Evolutionary conservation across 805 yeast species (phyloP).

Genomic region (Candida coquimbonensis): DNA sequence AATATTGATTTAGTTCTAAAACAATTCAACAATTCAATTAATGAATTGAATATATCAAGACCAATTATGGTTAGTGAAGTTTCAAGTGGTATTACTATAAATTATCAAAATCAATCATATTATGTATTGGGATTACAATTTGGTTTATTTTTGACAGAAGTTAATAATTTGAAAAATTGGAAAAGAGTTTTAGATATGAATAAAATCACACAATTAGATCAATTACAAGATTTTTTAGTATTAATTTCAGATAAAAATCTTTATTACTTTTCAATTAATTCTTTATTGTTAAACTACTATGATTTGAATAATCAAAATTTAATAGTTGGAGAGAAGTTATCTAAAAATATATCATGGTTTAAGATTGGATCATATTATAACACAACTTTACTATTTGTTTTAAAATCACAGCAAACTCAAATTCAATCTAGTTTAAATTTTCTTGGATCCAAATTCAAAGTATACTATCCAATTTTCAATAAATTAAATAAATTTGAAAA

Average conservation of each 20-base stretch:
- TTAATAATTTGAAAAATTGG: conserved; percentile 39
- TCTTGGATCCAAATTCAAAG: conserved; percentile 41
- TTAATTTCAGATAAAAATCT: conserved; percentile 53
- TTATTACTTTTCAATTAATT: conserved; percentile 56
- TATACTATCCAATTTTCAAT: conserved; percentile 49
- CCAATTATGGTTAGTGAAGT: conserved; percentile 31
- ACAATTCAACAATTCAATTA: conserved; percentile 26
- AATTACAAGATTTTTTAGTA: conserved; percentile 49
- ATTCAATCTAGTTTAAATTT: conserved; percentile 28
- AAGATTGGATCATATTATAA: conserved; percentile 64
- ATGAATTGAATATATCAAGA: conserved; percentile 24
- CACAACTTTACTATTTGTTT: conserved; percentile 48
- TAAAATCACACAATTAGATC: conserved; percentile 53
- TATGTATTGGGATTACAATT: conserved; percentile 51
- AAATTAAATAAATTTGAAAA: conserved; percentile 37
- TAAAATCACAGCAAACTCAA: conserved; percentile 32
- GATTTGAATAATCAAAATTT: conserved; percentile 29
- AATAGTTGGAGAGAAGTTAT: conserved; percentile 40
- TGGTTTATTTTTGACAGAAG: conserved; percentile 51
- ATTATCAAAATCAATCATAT: conserved; percentile 37
- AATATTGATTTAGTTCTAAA: conserved; percentile 39
- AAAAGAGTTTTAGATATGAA: conserved; percentile 44
- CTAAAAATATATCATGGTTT: conserved; percentile 54
- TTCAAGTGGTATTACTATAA: conserved; percentile 39
- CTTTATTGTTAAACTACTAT: conserved; percentile 52